phyloP scores from a whole-genome alignment of 192 early-diverging fungal species.

The Backusella tarrabulga region DNA sequence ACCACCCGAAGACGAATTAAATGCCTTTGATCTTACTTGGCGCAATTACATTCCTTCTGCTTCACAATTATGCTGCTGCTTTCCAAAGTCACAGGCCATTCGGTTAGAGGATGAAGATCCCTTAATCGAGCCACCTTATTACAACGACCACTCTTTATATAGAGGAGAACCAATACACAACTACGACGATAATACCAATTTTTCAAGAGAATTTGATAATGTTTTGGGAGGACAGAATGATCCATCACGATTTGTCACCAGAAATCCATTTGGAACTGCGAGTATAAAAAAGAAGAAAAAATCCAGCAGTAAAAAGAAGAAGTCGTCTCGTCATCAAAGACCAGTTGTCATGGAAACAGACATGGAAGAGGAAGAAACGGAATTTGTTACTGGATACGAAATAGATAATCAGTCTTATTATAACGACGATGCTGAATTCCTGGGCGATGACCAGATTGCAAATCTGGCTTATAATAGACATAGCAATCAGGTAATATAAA shows the following conservation, averaged over 20 bases:
- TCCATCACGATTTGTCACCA: constrained; percentile 18
- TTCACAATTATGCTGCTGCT: constrained; percentile 19
- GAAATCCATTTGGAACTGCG: constrained; percentile 27
- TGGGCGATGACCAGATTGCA: constrained; percentile 32
- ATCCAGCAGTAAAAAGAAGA: constrained; percentile 13
- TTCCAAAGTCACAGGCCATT: constrained; percentile 26
- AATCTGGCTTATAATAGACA: constrained; percentile 18
- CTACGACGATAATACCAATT: background rate
- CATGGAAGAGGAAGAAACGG: constrained; percentile 17
- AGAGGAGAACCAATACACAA: constrained; percentile 12
- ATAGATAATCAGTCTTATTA: background rate
- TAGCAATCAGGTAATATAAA: constrained; percentile 16
- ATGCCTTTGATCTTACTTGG: constrained; percentile 45
- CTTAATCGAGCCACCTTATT: constrained; percentile 22
- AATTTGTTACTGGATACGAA: background rate
- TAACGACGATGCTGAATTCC: constrained; percentile 27
- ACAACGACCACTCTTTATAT: constrained; percentile 23
- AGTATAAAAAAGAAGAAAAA: constrained; percentile 12
- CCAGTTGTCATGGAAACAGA: constrained; percentile 16
- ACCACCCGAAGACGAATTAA: constrained; percentile 26
- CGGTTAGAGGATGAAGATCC: constrained; percentile 20
- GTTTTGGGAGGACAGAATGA: constrained; percentile 14
- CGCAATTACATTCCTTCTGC: constrained; percentile 40
- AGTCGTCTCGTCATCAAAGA: background rate
- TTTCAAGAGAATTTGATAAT: constrained; percentile 16